Evolutionary conservation across 1,284 basidiomycete genomes (phyloP), one percentile per base, ranked within the genome.

Genomic region (Irpex lacteus): DNA sequence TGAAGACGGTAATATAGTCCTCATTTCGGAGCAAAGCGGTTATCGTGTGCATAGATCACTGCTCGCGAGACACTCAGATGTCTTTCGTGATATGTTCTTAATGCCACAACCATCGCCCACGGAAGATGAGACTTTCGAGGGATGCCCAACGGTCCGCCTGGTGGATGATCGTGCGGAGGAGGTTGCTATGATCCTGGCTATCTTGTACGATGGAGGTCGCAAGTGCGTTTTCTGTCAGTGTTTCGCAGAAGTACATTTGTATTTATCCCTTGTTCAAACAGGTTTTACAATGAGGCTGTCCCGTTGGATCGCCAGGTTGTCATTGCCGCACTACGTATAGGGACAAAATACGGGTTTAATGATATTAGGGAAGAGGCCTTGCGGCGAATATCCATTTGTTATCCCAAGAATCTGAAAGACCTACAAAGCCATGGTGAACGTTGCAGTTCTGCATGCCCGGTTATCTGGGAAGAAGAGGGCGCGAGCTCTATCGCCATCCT

Each of bases 11-110:
- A 90, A 88, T 67, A 75, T 88, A 36, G 75, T 89, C 57, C 79
- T 89, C 62, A 71, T 86, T 56, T 78, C 85, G 0, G 81, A 79
- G 0, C 73, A 73, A 11, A 79, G 79, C 13, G 81, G 80, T 0
- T 90, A 90, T 78, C 88, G 85, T 65, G 83, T 90, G 1, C 87
- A 90, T 69, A 80, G 81, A 2, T 86, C 88, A 0, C 84, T 87
- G 66, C 79, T 89, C 18, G 79, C 80, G 60, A 80, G 87, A 3
- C 87, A 88, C 64, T 89, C 88, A 0, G 87, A 88, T 37, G 79
- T 90, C 9, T 89, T 89, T 71, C 78, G 78, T 60, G 83, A 81
- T 63, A 74, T 89, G 63, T 82, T 89, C 52, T 36, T 26, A 8
- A 34, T 57, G 9, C 55, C 55, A 15, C 55, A 63, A 32, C 62